Evolutionary conservation across 805 yeast species (phyloP), one percentile per base, ranked within the genome.

Genomic region (Torulaspora quercuum): DNA sequence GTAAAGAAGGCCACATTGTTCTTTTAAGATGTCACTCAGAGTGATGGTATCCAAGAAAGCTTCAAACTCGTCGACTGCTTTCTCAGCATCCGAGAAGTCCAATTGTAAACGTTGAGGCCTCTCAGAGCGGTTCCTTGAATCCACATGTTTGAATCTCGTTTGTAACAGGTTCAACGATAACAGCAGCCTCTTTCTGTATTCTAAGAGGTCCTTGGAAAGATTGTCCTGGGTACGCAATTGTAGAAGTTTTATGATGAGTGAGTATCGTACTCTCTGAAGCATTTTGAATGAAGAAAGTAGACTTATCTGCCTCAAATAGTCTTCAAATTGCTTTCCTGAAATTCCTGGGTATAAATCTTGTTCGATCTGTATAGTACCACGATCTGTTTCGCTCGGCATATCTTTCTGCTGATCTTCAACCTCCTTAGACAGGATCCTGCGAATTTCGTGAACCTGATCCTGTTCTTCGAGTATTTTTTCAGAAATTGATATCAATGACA

Each of bases 401-500:
- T 20, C 25, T 20, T 33, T 16, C 21, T 25, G 22, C 7, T 47
- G 45, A 3, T 42, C 45, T 24, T 52, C 46, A 16, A 82, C 69
- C 50, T 87, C 92, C 43, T 76, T 72, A 44, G 80, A 81, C 22
- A 88, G 63, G 1, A 85, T 83, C 14, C 72, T 76, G 42, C 95
- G 64, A 14, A 89, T 69, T 45, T 78, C 73, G 41, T 80, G 75
- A 1, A 88, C 94, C 50, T 84, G 86, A 23, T 73, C 73, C 37
- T 88, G 66, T 50, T 86, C 94, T 44, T 78, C 78, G 53, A 89
- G 65, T 8, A 82, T 72, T 19, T 71, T 72, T 3, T 86, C 80
- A 1, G 83, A 73, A 2, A 72, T 56, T 34, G 73, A 72, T 7
- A 78, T 78, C 10, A 87, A 68, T 25, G 69, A 51, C 37, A 76